Conservation (phyloP, 164 flowering plant genomes). For the Stephania japonica region DNA sequence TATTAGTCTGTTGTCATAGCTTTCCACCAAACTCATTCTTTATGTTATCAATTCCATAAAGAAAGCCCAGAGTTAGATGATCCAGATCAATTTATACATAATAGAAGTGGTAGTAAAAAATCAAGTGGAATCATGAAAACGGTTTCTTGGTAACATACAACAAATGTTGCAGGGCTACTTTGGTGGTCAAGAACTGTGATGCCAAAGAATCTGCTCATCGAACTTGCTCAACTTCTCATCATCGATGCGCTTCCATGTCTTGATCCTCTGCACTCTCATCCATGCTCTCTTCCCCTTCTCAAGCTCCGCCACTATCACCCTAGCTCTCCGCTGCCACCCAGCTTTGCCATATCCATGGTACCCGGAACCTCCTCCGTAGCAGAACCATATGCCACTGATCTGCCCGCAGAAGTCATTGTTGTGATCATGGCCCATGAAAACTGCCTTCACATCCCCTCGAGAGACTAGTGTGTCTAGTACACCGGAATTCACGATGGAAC, state of each 20-base stretch:
- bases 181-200: not conserved
- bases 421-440: slow-evolving; percentile 88
- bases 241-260: slow-evolving; percentile 86
- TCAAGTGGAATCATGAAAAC: too few species aligned
- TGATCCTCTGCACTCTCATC: slow-evolving; percentile 60
- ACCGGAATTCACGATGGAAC: slow-evolving; percentile 65
- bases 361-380: slow-evolving; percentile 89
- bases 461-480: slow-evolving; percentile 55
- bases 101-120: too few species aligned
- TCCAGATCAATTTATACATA: too few species aligned
- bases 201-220: slow-evolving; percentile 74
- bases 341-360: slow-evolving; percentile 82
- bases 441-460: slow-evolving; percentile 69
- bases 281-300: slow-evolving; percentile 40
- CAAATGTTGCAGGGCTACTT: too few species aligned
- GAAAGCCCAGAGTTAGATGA: too few species aligned
- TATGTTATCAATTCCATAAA: too few species aligned
- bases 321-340: slow-evolving; percentile 73
- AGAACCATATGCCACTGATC: slow-evolving; percentile 66
- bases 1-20: not conserved
- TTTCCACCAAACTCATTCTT: not conserved
- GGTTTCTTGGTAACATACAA: too few species aligned
- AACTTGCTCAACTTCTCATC: slow-evolving; percentile 55
- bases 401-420: slow-evolving; percentile 85
- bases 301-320: slow-evolving; percentile 60